phyloP scores from a whole-genome alignment of 2,329 filamentous ascomycete species.

The Sporothrix pallida region DNA sequence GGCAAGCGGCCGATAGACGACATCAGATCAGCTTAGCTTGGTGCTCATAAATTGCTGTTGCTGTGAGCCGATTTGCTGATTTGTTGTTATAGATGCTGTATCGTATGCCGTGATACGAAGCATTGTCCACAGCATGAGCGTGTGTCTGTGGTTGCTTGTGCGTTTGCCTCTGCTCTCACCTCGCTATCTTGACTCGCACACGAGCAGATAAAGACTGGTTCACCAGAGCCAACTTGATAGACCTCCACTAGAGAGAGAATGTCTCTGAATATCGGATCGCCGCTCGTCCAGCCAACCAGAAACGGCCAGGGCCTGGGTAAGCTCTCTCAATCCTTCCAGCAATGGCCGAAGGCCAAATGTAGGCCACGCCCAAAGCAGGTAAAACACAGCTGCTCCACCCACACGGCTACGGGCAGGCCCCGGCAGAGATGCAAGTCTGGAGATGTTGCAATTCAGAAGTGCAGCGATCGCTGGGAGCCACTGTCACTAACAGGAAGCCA shows the following conservation, averaged over 20 bases:
- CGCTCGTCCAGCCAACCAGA: conserved; percentile 27
- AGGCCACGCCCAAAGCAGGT: conserved; percentile 12
- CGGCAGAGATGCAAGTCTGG: conserved; percentile 6
- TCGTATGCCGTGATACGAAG: background rate
- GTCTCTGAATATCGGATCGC: conserved; percentile 24
- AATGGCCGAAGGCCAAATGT: background rate
- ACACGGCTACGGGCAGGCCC: conserved; percentile 21
- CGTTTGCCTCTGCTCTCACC: background rate
- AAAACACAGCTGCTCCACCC: conserved; percentile 23
- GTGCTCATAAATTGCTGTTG: too few relatives aligned
- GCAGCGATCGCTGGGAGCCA: background rate
- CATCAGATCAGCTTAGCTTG: background rate
- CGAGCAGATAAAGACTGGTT: conserved; percentile 6
- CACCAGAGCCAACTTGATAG: background rate
- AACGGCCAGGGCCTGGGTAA: conserved; percentile 3
- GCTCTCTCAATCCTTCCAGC: conserved; percentile 12
- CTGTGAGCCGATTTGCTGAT: background rate
- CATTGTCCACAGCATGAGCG: background rate
- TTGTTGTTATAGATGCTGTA: background rate
- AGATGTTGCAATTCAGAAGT: conserved; percentile 3
- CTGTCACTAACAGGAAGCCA: background rate
- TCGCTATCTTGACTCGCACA: background rate
- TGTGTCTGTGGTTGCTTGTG: background rate
- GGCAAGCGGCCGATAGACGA: background rate
- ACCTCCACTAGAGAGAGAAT: background rate